Conservation (phyloP, 73 alveolate species). For the Uronychia binucleata region DNA sequence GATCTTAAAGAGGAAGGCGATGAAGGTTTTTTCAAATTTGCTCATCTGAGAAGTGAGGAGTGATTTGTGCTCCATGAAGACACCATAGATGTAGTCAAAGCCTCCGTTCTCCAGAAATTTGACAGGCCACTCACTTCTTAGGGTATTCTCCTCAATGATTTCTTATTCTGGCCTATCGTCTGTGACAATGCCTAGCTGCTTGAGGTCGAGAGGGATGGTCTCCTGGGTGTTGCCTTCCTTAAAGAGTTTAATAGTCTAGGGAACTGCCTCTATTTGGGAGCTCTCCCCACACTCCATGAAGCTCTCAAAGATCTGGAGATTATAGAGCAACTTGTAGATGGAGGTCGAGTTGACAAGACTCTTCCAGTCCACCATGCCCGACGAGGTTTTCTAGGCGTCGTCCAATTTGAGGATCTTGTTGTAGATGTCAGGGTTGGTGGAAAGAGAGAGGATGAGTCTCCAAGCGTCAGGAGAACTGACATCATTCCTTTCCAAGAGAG, state of each 20-base stretch:
- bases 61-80: slow-evolving; percentile 29
- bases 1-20: slow-evolving; percentile 53
- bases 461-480: slow-evolving; percentile 72
- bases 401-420: slow-evolving; percentile 47
- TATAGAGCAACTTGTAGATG: slow-evolving; percentile 70
- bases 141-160: slow-evolving; percentile 16
- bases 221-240: slow-evolving; percentile 24
- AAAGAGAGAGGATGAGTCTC: slow-evolving; percentile 54
- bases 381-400: neutral
- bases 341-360: slow-evolving; percentile 51
- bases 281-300: slow-evolving; percentile 77
- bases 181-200: too few species aligned
- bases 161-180: too few species aligned
- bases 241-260: slow-evolving; percentile 20
- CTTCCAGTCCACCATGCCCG: slow-evolving; percentile 65
- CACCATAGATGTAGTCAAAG: slow-evolving; percentile 41
- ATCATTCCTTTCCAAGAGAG: slow-evolving; percentile 44
- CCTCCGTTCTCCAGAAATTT: slow-evolving; percentile 52
- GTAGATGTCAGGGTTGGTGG: slow-evolving; percentile 69
- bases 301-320: slow-evolving; percentile 70
- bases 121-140: slow-evolving; percentile 46
- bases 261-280: slow-evolving; percentile 7
- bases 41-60: slow-evolving; percentile 8
- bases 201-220: too few species aligned
- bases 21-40: slow-evolving; percentile 48